phyloP scores from a whole-genome alignment of 257 asterid species.

The Orobanche coerulescens region DNA sequence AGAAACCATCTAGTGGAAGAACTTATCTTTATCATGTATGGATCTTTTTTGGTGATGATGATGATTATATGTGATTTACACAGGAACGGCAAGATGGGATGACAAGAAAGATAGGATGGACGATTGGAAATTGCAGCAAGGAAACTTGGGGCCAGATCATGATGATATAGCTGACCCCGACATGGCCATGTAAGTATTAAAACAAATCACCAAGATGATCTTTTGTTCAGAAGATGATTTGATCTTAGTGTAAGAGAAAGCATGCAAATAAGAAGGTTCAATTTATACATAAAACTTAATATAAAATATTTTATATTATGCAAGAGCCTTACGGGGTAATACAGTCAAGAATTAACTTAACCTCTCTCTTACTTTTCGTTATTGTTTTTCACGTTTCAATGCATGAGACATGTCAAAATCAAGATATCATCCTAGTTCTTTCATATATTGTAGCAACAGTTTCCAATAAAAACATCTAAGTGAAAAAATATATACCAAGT shows the following conservation, averaged over 20 bases:
- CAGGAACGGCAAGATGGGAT: conserved; percentile 88
- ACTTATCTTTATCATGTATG: no score
- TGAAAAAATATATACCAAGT: neutral
- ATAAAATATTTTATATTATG: no score
- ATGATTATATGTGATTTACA: neutral
- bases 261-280: no score
- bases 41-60: neutral
- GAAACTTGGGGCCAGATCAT: conserved; percentile 52
- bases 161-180: conserved; percentile 71
- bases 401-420: neutral
- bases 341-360: no score
- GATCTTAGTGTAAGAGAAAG: no score
- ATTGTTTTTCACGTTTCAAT: neutral
- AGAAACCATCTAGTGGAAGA: no score
- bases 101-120: conserved; percentile 87
- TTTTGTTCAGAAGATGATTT: no score
- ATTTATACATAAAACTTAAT: no score
- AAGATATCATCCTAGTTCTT: neutral
- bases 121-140: conserved; percentile 94
- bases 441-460: neutral
- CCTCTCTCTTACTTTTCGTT: no score
- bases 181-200: conserved; percentile 61
- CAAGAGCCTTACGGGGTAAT: no score
- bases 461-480: neutral
- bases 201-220: no score